Base-by-base conservation (phyloP, 2,329 filamentous ascomycete genomes). In the Domatiomyces catenatus region DNA sequence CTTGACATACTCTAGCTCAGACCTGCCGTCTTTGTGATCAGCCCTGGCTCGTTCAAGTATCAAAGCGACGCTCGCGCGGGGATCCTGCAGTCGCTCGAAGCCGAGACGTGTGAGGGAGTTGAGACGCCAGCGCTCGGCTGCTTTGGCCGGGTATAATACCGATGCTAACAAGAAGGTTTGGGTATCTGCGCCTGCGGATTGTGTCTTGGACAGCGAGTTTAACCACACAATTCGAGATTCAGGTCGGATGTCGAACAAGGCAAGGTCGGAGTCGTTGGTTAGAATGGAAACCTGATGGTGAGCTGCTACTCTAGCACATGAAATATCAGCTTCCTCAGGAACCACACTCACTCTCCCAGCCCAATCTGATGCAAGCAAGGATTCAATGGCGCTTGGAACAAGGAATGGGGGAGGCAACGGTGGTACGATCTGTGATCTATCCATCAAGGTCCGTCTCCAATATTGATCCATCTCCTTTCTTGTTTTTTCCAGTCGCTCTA, bases 201-300 rank as follows among this genome's bases (percentile, higher is more conserved):
- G 26, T 8, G 54, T 52, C 8, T 64, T 50, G 32, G 77, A 71
- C 1, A 90, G 64, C 46, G 86, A 82, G 50, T 75, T 72, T 26
- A 94, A 75, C 51, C 90, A 81, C 0, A 80, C 70, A 0, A 94
- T 79, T 1, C 72, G 70, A 0, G 83, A 83, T 1, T 73, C 56
- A 0, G 62, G 47, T 0, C 81, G 82, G 7, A 90, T 72, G 52
- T 86, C 75, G 62, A 89, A 81, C 0, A 90, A 73, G 0, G 94
- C 69, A 7, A 95, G 72, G 61, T 96, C 90, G 0, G 88, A 93
- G 60, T 96, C 90, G n/a, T 80, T 81, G 0, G 87, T 93, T 5
- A 95, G 66, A 24, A 81, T 70, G 12, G 87, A 74, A 1, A 71
- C 69, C 0, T 77, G 78, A 26, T 71, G 62, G 2, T 68, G 55